Percentiles rank a stretch among this genome's conserved stretches.
Evolutionary conservation across 768 basidiomycete species (phyloP).

Genomic region (Mycena galericulata): DNA sequence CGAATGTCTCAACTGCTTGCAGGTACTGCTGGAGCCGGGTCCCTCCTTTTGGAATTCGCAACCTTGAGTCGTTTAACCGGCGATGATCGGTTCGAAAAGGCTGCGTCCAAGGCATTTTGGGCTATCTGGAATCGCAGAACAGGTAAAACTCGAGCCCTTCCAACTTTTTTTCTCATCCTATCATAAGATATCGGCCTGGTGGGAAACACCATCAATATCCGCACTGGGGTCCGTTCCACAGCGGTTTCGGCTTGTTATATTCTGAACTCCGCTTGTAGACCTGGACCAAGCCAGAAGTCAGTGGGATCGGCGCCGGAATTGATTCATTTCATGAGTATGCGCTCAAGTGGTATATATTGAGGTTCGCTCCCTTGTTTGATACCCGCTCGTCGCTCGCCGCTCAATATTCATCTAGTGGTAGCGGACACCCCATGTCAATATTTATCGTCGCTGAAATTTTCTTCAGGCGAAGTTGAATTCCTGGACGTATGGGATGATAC

Average conservation of each 20-base stretch:
- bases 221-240: slow-evolving; percentile 72
- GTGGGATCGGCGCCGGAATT: slow-evolving; percentile 92
- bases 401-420: slow-evolving; percentile 29
- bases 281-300: slow-evolving; percentile 83
- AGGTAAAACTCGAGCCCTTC: too few species aligned
- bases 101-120: slow-evolving; percentile 90
- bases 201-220: slow-evolving; percentile 89
- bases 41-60: slow-evolving; percentile 94
- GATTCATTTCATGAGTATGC: slow-evolving; percentile 98
- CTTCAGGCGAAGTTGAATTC: slow-evolving; percentile 79
- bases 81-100: slow-evolving; percentile 90
- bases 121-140: slow-evolving; percentile 94
- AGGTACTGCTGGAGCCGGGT: slow-evolving; percentile 95
- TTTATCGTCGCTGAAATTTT: not conserved
- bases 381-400: not conserved
- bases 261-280: slow-evolving; percentile 52
- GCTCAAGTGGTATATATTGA: slow-evolving; percentile 91
- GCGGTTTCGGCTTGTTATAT: not conserved
- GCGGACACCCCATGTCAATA: slow-evolving; percentile 52
- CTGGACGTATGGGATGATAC: slow-evolving; percentile 88
- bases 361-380: slow-evolving; percentile 40
- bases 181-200: slow-evolving; percentile 75
- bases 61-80: slow-evolving; percentile 91
- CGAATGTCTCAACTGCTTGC: slow-evolving; percentile 18
- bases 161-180: too few species aligned